These are phyloP conservation scores for Ophiostoma quercus DNA, from an alignment of 2,329 filamentous ascomycete genomes.

Conservation along the genomic window DNA sequence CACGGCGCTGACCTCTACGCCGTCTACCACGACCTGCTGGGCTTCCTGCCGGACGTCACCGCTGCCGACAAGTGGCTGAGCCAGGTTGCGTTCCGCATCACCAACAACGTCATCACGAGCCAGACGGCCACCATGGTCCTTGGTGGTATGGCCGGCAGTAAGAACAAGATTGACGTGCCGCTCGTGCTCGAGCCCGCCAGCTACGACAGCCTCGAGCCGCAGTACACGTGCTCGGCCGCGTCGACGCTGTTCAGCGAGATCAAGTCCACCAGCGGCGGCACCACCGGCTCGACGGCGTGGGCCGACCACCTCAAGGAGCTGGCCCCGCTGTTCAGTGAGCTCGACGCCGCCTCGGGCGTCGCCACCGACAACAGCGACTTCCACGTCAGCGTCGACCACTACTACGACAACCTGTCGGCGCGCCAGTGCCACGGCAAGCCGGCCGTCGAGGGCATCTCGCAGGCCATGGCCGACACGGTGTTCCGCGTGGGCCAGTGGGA, in stretches of 20 bases:
- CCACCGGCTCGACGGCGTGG: conserved; percentile 18
- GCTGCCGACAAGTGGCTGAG: conserved; percentile 35
- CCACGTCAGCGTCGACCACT: conserved; percentile 71
- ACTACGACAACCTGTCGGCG: conserved; percentile 78
- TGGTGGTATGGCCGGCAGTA: conserved; percentile 58
- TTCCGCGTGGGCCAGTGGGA: conserved; percentile 76
- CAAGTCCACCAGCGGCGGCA: conserved; percentile 1
- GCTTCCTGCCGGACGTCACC: conserved; percentile 56
- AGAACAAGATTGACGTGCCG: conserved; percentile 52
- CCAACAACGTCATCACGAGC: conserved; percentile 76
- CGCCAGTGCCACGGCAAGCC: conserved; percentile 70
- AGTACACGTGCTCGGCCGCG: conserved; percentile 58
- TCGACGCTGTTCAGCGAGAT: conserved; percentile 30
- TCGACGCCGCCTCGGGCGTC: conserved; percentile 67
- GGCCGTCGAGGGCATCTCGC: conserved; percentile 51
- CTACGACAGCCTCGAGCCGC: conserved; percentile 69
- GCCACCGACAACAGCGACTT: conserved; percentile 52
- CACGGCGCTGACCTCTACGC: conserved; percentile 71
- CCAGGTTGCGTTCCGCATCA: conserved; percentile 62
- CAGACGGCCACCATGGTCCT: conserved; percentile 74
- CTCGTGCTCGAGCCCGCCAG: conserved; percentile 49
- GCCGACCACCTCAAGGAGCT: conserved; percentile 27
- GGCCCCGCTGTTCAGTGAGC: conserved; percentile 49
- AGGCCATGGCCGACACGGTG: conserved; percentile 59
- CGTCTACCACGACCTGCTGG: conserved; percentile 67